These are phyloP conservation scores for Fallopia convolvulus DNA, from an alignment of 148 eudicot genomes.

Conservation along the genomic window DNA sequence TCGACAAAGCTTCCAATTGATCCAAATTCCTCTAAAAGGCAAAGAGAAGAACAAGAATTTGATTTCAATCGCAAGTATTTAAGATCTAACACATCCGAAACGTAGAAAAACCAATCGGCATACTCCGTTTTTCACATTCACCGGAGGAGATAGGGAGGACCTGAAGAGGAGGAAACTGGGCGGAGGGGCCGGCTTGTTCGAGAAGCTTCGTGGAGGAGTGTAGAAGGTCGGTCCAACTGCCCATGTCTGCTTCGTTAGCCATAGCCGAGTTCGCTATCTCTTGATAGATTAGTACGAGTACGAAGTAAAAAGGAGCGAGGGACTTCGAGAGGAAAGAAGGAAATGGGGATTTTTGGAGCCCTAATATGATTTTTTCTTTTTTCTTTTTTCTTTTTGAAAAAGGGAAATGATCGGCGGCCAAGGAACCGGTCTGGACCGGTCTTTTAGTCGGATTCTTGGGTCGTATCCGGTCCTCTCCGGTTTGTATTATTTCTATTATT, in stretches of 20 bases:
- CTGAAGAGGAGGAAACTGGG: conserved; percentile 98
- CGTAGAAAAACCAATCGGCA: background rate
- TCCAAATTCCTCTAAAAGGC: conserved; percentile 72
- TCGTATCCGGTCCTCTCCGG: background rate
- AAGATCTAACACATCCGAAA: background rate
- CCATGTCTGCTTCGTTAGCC: conserved; percentile 86
- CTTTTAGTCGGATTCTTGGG: background rate
- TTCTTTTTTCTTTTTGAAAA: background rate
- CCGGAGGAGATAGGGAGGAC: conserved; percentile 21
- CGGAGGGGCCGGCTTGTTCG: conserved; percentile 92
- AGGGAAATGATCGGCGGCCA: background rate
- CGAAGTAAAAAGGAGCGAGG: background rate
- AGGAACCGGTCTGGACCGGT: background rate
- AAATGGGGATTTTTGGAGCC: background rate
- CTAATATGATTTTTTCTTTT: background rate
- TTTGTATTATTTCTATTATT: too few species aligned
- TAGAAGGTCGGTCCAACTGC: conserved; percentile 79
- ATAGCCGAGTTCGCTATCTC: conserved; percentile 22
- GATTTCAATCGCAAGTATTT: background rate
- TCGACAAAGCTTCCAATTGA: conserved; percentile 86
- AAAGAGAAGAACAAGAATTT: background rate
- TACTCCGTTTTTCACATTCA: background rate
- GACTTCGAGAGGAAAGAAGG: background rate
- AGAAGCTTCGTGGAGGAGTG: conserved; percentile 88
- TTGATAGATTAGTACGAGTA: background rate